Evolutionary conservation across 805 yeast species (phyloP).

Genomic region (Candida sphagnicola): DNA sequence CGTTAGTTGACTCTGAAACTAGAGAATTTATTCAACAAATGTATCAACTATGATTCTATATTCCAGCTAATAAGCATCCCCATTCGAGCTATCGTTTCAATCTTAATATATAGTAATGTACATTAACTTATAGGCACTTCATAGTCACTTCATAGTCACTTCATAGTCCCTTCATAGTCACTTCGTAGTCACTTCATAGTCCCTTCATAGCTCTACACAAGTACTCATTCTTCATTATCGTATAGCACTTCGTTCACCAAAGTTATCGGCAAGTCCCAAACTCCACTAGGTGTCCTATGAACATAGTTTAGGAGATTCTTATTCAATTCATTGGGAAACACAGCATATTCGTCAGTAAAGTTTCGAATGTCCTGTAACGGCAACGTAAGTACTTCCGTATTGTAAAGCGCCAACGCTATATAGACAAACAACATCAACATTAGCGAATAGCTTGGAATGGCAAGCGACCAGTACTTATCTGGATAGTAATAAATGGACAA

Average conservation of each 20-base stretch:
- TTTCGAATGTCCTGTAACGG: slow-evolving; percentile 56
- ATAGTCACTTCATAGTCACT: no score
- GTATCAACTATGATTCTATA: slow-evolving; percentile 20
- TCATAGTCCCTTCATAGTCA: no score
- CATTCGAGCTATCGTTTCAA: neutral
- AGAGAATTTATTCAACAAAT: slow-evolving; percentile 15
- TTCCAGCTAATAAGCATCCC: no score
- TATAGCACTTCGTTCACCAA: slow-evolving; percentile 67
- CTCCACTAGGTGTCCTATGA: slow-evolving; percentile 70
- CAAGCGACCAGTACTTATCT: slow-evolving; percentile 87
- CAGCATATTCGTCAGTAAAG: slow-evolving; percentile 64
- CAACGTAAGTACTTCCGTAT: slow-evolving; percentile 69
- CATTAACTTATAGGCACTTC: no score
- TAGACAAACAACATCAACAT: slow-evolving; percentile 72
- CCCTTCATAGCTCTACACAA: neutral
- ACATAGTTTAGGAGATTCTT: slow-evolving; percentile 33
- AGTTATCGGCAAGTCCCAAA: slow-evolving; percentile 77
- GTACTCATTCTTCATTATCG: slow-evolving; percentile 13
- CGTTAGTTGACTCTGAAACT: slow-evolving; percentile 28
- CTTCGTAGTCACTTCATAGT: neutral
- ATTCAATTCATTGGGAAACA: slow-evolving; percentile 18
- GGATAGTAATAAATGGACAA: slow-evolving; percentile 72
- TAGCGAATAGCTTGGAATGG: slow-evolving; percentile 67
- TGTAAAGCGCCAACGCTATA: slow-evolving; percentile 65
- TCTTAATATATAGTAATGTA: slow-evolving; percentile 1